Conservation (phyloP, 257 asterid genomes). For the Ajuga chamaepitys region DNA sequence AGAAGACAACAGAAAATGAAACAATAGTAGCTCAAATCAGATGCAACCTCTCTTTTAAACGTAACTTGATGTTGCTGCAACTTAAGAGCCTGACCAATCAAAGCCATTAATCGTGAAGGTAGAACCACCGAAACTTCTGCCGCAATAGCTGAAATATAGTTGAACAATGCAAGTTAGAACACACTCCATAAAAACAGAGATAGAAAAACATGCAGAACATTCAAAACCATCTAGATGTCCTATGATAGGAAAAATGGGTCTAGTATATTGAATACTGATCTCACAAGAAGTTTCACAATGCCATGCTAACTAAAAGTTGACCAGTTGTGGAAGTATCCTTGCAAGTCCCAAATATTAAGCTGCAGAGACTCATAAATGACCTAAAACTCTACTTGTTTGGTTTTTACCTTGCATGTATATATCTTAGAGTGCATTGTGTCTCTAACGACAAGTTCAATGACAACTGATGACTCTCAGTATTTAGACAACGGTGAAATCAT, state of each 20-base stretch:
- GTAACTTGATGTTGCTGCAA: conserved; percentile 99
- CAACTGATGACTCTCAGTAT: neutral
- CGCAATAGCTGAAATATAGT: conserved; percentile 56
- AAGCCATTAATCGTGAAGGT: conserved; percentile 93
- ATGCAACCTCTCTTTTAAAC: conserved; percentile 5
- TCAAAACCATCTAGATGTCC: conserved; percentile 3
- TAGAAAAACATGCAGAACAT: neutral
- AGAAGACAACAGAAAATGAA: conserved; percentile 5
- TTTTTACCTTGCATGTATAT: neutral
- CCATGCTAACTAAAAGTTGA: neutral
- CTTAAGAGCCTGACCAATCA: conserved; percentile 96
- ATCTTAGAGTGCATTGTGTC: neutral
- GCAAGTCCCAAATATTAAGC: conserved; percentile 4
- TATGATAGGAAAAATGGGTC: too few species aligned
- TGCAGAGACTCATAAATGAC: neutral
- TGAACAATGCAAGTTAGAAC: conserved; percentile 16
- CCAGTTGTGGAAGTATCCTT: neutral
- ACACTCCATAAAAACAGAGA: neutral
- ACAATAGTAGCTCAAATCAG: neutral
- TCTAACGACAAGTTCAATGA: neutral
- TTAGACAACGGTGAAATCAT: neutral
- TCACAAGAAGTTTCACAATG: neutral
- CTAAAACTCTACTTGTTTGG: neutral
- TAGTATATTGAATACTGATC: neutral
- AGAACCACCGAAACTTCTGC: conserved; percentile 99